These are phyloP conservation scores for Argentina anserina DNA, from an alignment of 306 rosid species.

Conservation along the genomic window DNA sequence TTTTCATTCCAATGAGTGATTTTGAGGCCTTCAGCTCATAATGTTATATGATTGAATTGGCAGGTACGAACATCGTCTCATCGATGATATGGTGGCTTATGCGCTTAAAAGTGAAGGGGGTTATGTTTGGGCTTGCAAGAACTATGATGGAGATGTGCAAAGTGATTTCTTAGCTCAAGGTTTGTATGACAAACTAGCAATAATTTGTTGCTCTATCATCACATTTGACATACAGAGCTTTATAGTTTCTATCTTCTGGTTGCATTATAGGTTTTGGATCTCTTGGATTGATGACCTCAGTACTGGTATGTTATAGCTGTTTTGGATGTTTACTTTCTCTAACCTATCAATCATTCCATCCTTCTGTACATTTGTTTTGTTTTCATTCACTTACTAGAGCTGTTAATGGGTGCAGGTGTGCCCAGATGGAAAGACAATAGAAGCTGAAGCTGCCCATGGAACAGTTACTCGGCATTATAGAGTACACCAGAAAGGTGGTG, in stretches of 20 bases:
- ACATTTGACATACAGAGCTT: not conserved
- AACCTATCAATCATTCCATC: not conserved
- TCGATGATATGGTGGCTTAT: constrained; percentile 99
- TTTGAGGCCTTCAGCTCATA: constrained; percentile 11
- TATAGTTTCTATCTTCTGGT: constrained; percentile 26
- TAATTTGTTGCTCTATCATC: not conserved
- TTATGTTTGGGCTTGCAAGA: constrained; percentile 99
- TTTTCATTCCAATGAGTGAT: not conserved
- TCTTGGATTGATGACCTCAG: constrained; percentile 98
- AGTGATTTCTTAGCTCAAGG: constrained; percentile 99
- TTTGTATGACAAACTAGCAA: constrained; percentile 22
- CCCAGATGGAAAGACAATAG: constrained; percentile 96
- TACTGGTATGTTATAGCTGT: constrained; percentile 56
- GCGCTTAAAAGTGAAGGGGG: constrained; percentile 98
- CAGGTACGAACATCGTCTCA: constrained; percentile 99
- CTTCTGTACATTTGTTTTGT: not conserved
- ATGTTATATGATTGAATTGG: constrained; percentile 26
- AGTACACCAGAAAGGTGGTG: constrained; percentile 95
- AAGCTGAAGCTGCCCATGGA: constrained; percentile 98
- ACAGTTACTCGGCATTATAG: constrained; percentile 90
- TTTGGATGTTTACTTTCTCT: constrained; percentile 1
- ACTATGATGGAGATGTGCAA: constrained; percentile 98
- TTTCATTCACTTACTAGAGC: constrained; percentile 3
- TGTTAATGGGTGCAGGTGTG: constrained; percentile 58
- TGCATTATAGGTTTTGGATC: constrained; percentile 81